Percentiles rank a stretch among this genome's conserved stretches.
These are phyloP conservation scores for Aureobasidium musti DNA, from an alignment of 2,329 filamentous ascomycete genomes.

Conservation along the genomic window DNA sequence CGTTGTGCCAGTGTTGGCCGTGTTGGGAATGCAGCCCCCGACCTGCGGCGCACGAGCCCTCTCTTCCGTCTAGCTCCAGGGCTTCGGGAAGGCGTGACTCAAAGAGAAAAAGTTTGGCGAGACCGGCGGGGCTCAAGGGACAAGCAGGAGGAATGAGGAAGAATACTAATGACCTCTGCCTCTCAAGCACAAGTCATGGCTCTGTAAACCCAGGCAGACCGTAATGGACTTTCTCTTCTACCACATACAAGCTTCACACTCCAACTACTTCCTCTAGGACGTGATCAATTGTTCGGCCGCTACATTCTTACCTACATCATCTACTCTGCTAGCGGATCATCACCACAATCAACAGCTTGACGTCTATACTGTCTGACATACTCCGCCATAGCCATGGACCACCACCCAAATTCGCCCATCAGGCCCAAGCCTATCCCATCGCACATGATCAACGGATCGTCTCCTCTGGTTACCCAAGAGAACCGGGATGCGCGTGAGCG, in stretches of 20 bases:
- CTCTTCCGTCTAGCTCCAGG: background rate
- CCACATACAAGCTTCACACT: conserved; percentile 40
- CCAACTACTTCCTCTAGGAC: conserved; percentile 40
- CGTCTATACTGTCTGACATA: background rate
- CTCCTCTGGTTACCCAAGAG: conserved; percentile 53
- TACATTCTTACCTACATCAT: background rate
- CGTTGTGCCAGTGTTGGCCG: conserved; percentile 1
- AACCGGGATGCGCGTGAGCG: conserved; percentile 55
- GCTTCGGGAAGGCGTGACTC: conserved; percentile 25
- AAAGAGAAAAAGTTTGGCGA: conserved; percentile 27
- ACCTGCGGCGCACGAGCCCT: background rate
- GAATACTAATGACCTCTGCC: background rate
- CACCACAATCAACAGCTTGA: background rate
- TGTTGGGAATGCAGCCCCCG: conserved; percentile 16
- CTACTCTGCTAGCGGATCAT: background rate
- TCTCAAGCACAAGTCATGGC: background rate
- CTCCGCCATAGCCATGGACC: conserved; percentile 46
- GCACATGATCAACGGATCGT: conserved; percentile 58
- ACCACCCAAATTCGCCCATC: conserved; percentile 41
- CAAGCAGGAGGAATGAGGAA: background rate
- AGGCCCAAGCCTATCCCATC: conserved; percentile 55
- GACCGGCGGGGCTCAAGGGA: conserved; percentile 6
- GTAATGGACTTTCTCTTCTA: conserved; percentile 43
- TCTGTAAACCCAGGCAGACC: conserved; percentile 22
- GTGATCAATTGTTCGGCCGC: background rate